Base-by-base conservation (phyloP, 2,329 filamentous ascomycete genomes). In the Pyricularia sp. region DNA sequence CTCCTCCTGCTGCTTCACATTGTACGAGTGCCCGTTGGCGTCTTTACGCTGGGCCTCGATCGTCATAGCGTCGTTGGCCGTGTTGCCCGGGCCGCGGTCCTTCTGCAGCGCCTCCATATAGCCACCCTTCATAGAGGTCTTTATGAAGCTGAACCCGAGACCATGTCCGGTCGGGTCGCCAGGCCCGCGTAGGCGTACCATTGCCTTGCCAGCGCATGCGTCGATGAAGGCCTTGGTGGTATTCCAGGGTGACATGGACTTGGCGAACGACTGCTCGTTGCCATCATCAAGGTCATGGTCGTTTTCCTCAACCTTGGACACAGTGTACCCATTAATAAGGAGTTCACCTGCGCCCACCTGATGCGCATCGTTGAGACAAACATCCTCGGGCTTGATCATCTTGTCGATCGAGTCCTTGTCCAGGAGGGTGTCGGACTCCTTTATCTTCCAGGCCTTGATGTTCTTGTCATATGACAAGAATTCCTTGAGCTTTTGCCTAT, bases 41-140 rank as follows among this genome's bases (percentile, higher is more conserved):
- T 90, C 90, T 72, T 93, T 90, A 68, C 94, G 86, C 73, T 93
- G 91, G 67, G 93, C 89, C 71, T 91, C 89, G 67, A 93, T 90
- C 71, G 91, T 93, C 66, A 92, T 90, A 71, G 91, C 92, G 74
- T 96, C 91, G 24, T 91, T 92, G 10, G 85, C 86, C 2, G 85
- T 87, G 8, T 85, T 83, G 53, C 84, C 76, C 2, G 85, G 84
- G 2, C 85, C 85, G 24, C 62, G 44, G 22, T 64, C 62, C 40
- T 57, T 60, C 66, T 76, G 84, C 30, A 96, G 84, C 24, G 92
- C 89, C 72, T 93, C 91, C 75, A 97, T 84, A 67, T 86, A 99
- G 0, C 94, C 94, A 67, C 94, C 94, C 76, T 99, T 99, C 94
- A 99, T 99, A 0, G 91, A 96, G 0, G 93, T 97, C 72, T 94